Evolutionary conservation across 2,329 filamentous ascomycete genomes (phyloP).

Genomic region (Penicillium palitans): DNA sequence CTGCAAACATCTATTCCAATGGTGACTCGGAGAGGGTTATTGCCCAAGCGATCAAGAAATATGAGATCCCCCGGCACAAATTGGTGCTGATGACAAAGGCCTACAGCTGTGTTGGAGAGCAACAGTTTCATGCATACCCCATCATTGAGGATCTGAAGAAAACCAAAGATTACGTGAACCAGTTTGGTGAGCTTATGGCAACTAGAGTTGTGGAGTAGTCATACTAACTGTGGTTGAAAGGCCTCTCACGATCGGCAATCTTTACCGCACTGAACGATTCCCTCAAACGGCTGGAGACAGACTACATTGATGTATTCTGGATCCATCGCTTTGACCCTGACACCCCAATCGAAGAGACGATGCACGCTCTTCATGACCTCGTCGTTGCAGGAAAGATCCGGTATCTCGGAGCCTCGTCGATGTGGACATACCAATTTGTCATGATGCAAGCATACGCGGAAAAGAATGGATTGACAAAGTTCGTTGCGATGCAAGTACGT

Average conservation of each 20-base stretch:
- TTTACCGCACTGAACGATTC: slow-evolving; percentile 61
- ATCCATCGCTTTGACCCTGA: slow-evolving; percentile 49
- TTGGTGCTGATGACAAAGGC: slow-evolving; percentile 61
- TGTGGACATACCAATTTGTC: slow-evolving; percentile 31
- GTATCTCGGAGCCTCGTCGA: slow-evolving; percentile 37
- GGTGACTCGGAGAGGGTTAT: slow-evolving; percentile 54
- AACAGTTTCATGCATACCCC: neutral
- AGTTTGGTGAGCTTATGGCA: neutral
- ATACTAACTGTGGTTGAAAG: slow-evolving; percentile 25
- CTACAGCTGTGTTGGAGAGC: slow-evolving; percentile 24
- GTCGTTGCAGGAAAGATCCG: slow-evolving; percentile 36
- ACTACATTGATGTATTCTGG: slow-evolving; percentile 56
- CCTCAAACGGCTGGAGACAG: slow-evolving; percentile 48
- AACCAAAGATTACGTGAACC: neutral
- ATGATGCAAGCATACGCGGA: slow-evolving; percentile 56
- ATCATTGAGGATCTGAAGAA: neutral
- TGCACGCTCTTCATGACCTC: slow-evolving; percentile 49
- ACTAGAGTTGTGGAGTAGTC: neutral
- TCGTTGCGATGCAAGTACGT: slow-evolving; percentile 56
- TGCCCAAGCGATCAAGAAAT: slow-evolving; percentile 61
- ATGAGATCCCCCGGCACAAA: slow-evolving; percentile 57
- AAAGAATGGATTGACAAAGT: slow-evolving; percentile 59
- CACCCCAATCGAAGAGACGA: slow-evolving; percentile 53
- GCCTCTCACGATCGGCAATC: slow-evolving; percentile 60
- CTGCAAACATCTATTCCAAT: slow-evolving; percentile 54